Evolutionary conservation across 2,329 filamentous ascomycete species (phyloP).

Genomic region (Paraphaeosphaeria sporulosa): DNA sequence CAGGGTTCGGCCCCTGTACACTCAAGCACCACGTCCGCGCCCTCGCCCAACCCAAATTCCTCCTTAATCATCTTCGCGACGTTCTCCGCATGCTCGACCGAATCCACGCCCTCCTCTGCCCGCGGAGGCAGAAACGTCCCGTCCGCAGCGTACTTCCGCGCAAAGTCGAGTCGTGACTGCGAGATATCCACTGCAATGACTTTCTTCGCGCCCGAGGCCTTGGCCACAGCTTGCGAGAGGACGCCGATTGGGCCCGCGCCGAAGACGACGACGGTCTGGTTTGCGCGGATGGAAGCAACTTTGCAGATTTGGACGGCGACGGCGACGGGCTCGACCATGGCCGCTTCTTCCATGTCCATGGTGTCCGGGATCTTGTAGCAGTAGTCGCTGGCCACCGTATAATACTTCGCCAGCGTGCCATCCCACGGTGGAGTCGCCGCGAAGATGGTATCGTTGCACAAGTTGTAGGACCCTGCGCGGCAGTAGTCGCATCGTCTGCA

Average conservation of each 20-base stretch:
- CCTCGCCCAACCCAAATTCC: constrained; percentile 24
- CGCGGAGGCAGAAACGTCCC: constrained; percentile 19
- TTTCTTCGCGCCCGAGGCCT: constrained; percentile 28
- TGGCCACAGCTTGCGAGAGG: constrained; percentile 32
- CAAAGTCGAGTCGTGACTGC: constrained; percentile 29
- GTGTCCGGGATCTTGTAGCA: constrained; percentile 37
- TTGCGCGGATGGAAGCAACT: constrained; percentile 22
- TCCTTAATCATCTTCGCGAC: constrained; percentile 23
- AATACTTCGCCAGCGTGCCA: constrained; percentile 36
- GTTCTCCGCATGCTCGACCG: constrained; percentile 20
- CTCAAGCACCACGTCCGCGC: constrained; percentile 33
- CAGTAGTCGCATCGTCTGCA: constrained; percentile 10
- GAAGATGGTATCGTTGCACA: constrained; percentile 33
- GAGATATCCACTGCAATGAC: constrained; percentile 31
- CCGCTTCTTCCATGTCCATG: constrained; percentile 33
- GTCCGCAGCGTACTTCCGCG: constrained; percentile 28
- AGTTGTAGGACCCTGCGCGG: constrained; percentile 29
- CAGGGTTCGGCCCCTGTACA: constrained; percentile 32
- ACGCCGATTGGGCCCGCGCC: constrained; percentile 35
- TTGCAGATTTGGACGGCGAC: constrained; percentile 36
- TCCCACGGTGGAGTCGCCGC: constrained; percentile 35
- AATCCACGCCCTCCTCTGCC: constrained; percentile 14
- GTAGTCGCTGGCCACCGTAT: constrained; percentile 31
- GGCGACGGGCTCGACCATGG: constrained; percentile 35
- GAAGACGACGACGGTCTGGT: constrained; percentile 26